These are phyloP conservation scores for Xanthoceras sorbifolium DNA, from an alignment of 345 rosid species.

Conservation along the genomic window DNA sequence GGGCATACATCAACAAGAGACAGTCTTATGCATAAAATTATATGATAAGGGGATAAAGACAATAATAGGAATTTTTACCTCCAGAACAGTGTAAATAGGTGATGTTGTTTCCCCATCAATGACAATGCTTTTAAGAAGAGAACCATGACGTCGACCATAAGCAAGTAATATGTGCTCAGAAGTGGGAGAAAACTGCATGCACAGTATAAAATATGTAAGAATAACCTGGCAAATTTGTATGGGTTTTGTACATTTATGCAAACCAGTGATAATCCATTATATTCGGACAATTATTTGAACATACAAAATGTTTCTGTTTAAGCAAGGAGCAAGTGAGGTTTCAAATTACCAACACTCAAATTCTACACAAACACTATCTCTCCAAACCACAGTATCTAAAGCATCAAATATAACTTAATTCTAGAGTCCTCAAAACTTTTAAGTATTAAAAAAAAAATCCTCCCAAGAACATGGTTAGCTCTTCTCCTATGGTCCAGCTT, in stretches of 20 bases:
- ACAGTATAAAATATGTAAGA: constrained; percentile 19
- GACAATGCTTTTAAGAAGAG: constrained; percentile 85
- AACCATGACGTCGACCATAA: constrained; percentile 93
- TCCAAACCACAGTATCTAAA: not conserved
- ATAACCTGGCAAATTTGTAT: not conserved
- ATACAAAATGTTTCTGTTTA: not conserved
- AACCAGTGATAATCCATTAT: constrained; percentile 2
- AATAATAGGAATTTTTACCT: constrained; percentile 48
- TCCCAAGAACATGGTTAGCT: not conserved
- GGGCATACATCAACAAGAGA: not conserved
- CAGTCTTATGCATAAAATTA: not conserved
- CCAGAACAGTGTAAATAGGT: constrained; percentile 88
- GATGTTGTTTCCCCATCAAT: constrained; percentile 81
- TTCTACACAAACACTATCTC: not conserved
- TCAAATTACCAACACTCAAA: not conserved
- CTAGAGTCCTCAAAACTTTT: not conserved
- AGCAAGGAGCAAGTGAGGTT: not conserved
- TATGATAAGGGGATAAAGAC: not conserved
- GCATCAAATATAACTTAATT: not conserved
- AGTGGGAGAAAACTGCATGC: constrained; percentile 90
- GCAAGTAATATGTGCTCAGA: constrained; percentile 95
- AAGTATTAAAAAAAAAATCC: not conserved
- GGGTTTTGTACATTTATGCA: constrained; percentile 10
- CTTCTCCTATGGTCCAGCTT: not conserved
- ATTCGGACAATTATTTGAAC: not conserved